A percentile compares a stretch with the other conserved stretches of the same genome.
phyloP scores from a whole-genome alignment of 75 land plant species.

The Ceratopteris richardii region DNA sequence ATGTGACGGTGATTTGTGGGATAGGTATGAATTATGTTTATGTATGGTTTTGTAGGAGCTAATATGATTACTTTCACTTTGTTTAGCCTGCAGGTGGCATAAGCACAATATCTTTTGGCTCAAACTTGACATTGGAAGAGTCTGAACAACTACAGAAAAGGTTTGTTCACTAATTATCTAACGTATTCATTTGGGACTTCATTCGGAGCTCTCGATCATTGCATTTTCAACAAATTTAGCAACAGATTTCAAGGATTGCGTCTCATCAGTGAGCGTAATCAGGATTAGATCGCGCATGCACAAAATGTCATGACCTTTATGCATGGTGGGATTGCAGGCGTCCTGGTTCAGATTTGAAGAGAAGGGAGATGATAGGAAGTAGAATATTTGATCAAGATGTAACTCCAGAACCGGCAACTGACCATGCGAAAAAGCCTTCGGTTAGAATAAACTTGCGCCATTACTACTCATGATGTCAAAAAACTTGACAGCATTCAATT shows the following conservation, averaged over 20 bases:
- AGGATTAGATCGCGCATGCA: too few species aligned
- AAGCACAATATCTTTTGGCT: constrained; percentile 26
- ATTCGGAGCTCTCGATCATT: too few species aligned
- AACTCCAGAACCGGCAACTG: neutral
- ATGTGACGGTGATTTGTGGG: too few species aligned
- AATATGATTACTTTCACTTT: too few species aligned
- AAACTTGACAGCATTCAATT: too few species aligned
- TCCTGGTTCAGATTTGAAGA: constrained; percentile 71
- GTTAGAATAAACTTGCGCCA: neutral
- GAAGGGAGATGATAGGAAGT: constrained; percentile 87
- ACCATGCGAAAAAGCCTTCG: neutral
- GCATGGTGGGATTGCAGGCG: constrained; percentile 32
- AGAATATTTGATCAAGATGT: constrained; percentile 54
- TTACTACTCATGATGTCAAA: too few species aligned
- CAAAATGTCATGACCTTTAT: neutral
- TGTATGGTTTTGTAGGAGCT: too few species aligned
- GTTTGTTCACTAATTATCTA: neutral
- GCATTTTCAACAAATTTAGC: neutral
- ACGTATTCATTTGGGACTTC: neutral
- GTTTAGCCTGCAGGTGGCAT: constrained; percentile 30
- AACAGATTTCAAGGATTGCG: too few species aligned
- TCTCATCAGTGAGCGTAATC: too few species aligned
- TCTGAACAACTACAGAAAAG: constrained; percentile 17
- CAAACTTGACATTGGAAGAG: constrained; percentile 19
- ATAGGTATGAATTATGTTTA: too few species aligned